phyloP scores from a whole-genome alignment of 257 asterid species.

The Ilex aquifolium region DNA sequence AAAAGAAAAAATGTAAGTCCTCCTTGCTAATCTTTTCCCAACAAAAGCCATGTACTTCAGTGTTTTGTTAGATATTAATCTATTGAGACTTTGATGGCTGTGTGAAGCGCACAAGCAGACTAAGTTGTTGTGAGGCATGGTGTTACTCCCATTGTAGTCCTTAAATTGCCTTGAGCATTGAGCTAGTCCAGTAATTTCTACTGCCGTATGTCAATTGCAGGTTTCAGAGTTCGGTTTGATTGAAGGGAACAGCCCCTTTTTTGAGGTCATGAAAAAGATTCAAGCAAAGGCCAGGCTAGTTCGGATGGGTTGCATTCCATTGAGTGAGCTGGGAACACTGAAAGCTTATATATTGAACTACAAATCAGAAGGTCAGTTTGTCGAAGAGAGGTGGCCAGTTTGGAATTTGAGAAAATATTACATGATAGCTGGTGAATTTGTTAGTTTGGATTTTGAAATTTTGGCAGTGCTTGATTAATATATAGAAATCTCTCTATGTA shows the following conservation, averaged over 20 bases:
- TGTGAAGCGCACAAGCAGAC: not conserved
- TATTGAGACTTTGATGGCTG: not conserved
- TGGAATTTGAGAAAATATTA: not conserved
- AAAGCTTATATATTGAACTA: conserved; percentile 52
- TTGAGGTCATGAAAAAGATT: conserved; percentile 39
- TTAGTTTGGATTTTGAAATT: not conserved
- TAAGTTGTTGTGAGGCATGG: not conserved
- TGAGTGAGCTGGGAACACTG: conserved; percentile 60
- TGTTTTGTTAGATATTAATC: no score
- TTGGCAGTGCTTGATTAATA: not conserved
- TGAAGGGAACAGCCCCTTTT: conserved; percentile 19
- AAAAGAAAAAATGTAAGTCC: no score
- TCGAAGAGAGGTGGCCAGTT: not conserved
- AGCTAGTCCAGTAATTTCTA: conserved; percentile 2
- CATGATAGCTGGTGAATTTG: not conserved
- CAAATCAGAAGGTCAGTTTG: conserved; percentile 58
- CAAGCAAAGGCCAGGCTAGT: conserved; percentile 75
- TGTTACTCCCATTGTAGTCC: not conserved
- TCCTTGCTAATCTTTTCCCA: not conserved
- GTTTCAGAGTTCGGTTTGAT: conserved; percentile 38
- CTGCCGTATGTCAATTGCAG: conserved; percentile 32
- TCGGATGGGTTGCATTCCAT: conserved; percentile 54
- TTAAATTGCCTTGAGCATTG: not conserved
- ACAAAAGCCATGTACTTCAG: no score
- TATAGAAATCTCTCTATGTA: not conserved